Percentiles rank a stretch among this genome's conserved stretches.
Evolutionary conservation across 371 early-diverging fungal genomes (phyloP).

Genomic region (Mortierella sp.): DNA sequence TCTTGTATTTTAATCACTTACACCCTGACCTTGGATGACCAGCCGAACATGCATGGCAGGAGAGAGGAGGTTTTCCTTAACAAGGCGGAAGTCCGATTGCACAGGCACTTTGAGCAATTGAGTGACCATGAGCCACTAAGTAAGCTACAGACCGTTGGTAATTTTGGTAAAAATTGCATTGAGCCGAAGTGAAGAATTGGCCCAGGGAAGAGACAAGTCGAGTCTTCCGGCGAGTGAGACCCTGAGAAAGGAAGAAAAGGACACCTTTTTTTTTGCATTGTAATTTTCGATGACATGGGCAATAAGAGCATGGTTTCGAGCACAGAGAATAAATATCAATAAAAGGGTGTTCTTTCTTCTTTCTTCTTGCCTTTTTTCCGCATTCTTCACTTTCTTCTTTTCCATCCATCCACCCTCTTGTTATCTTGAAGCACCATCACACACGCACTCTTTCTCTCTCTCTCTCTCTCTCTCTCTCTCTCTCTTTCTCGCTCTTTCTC

Average conservation of each 20-base stretch:
- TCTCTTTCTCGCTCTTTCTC: neutral
- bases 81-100: neutral
- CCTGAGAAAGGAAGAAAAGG: neutral
- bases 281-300: neutral
- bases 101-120: neutral
- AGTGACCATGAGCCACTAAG: neutral
- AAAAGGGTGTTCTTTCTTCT: neutral
- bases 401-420: neutral
- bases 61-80: neutral
- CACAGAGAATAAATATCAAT: neutral
- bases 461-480: neutral
- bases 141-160: neutral
- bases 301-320: neutral
- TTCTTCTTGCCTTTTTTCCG: neutral
- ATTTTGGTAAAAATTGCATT: neutral
- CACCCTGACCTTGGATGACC: neutral
- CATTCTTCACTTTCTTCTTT: neutral
- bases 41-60: neutral
- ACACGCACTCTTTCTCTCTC: neutral
- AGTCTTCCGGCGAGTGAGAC: constrained; percentile 10
- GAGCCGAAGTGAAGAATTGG: neutral
- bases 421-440: neutral
- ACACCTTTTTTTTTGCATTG: neutral
- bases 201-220: neutral
- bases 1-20: constrained; percentile 1